Evolutionary conservation across 331 rosid genomes (phyloP).

Genomic region (Malus hybrid): DNA sequence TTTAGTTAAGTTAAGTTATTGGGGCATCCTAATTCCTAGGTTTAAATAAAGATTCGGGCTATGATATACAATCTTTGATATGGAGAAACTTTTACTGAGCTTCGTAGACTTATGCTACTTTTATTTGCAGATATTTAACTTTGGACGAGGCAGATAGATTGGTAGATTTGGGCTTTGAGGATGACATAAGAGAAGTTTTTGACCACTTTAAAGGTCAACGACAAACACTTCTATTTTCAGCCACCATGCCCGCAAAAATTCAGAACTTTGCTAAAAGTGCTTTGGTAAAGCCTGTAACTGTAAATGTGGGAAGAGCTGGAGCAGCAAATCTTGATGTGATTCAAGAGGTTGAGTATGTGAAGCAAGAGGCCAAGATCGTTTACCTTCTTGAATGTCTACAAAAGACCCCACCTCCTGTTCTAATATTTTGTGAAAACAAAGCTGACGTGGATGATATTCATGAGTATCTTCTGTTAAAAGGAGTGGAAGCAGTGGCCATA

Average conservation of each 20-base stretch:
- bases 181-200: conserved; percentile 82
- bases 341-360: conserved; percentile 89
- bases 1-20: too few relatives aligned
- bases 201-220: conserved; percentile 91
- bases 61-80: too few relatives aligned
- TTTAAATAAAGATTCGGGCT: too few relatives aligned
- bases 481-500: conserved; percentile 90
- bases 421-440: conserved; percentile 85
- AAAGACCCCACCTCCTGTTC: conserved; percentile 86
- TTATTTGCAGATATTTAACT: conserved; percentile 49
- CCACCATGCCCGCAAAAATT: conserved; percentile 91
- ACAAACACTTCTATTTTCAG: conserved; percentile 83
- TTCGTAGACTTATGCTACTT: too few relatives aligned
- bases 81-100: too few relatives aligned
- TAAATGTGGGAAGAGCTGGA: conserved; percentile 90
- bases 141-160: conserved; percentile 90
- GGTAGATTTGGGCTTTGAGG: conserved; percentile 92
- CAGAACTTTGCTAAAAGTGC: conserved; percentile 90
- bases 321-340: conserved; percentile 92
- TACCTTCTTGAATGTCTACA: conserved; percentile 88
- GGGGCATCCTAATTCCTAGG: too few relatives aligned
- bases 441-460: conserved; percentile 93
- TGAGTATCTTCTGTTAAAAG: conserved; percentile 87
- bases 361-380: conserved; percentile 85
- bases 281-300: conserved; percentile 74